Base-by-base conservation (phyloP, 352 stramenopile species). In the Globisporangium irregulare region DNA sequence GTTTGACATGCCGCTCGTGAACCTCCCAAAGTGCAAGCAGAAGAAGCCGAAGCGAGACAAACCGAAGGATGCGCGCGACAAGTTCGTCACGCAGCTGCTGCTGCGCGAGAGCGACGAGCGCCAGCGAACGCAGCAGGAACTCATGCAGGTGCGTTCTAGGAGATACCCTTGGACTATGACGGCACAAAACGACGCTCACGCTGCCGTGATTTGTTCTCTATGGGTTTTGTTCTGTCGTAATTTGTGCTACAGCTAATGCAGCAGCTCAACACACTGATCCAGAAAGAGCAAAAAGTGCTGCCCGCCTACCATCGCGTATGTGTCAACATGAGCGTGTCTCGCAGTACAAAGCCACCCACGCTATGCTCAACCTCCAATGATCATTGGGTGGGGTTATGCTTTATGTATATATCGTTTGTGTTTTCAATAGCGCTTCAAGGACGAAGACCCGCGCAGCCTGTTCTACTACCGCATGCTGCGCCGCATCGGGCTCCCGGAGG, bases 401-500 rank as follows among this genome's bases (percentile, higher is more conserved):
- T 46, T 18, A 14, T 46, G 38, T 46, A 18, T 46, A 15, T 6
- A 18, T 18, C 12, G 12, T 46, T 46, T 55, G 48, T 55, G n/a
- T 32, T 14, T 29, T 2, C 15, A 34, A 22, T 32, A 92, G 84
- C 81, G 76, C 73, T 79, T 74, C 67, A 84, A 82, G n/a, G 69
- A 85, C 63, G 82, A 93, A 65, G 82, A 91, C 55, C 78, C 82
- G 3, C 81, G 84, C 27, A 89, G 78, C 36, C 74, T 86, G 29
- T 91, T 90, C 57, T 93, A 93, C 70, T 91, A 90, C 64, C 75
- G 77, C 63, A 93, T 93, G 84, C 78, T 93, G 43, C 84, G 82
- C 7, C 84, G 84, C 38, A 75, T 90, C 5, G 84, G 84, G 3
- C 72, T 93, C 5, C 84, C 82, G 3, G 81, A 90, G 64, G 72